Evolutionary conservation across 768 basidiomycete genomes (phyloP), one percentile per base, ranked within the genome.

Genomic region (Lactarius sanguifluus): DNA sequence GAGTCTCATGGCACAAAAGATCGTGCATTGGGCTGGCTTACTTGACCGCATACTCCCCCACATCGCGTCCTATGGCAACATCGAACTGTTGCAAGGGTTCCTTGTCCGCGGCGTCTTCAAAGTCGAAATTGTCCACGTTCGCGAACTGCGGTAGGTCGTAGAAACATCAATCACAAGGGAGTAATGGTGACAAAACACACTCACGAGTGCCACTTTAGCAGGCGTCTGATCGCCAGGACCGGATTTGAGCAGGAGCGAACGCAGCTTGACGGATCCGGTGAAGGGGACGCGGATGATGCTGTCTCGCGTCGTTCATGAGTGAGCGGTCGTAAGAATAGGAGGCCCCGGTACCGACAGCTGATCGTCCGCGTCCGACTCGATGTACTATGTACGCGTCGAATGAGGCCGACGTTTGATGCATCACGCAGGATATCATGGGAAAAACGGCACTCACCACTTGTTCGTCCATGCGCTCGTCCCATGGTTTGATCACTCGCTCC

Each of bases 331-430:
- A 6, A 40, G 52, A 18, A 34, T 10, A 20, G 28, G 50, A 52
- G 6, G 41, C 10, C 57, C 55, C 34, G 28, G 34, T 57, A 67
- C 81, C 71, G 76, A 92, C 92, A 97, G 76, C 76, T 94, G 90
- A 73, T 96, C 94, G 76, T 96, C 95, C 40, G 90, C 90, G 69
- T 97, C 95, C 20, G 92, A 94, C 76, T 94, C 90, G 65, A 95
- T 75, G 67, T 78, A 91, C 94, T 97, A 70, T 15, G 38, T 5
- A 38, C 9, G 40, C 64, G 43, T 23, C 62, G 23, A 28, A 62
- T 54, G 25, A 64, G 20, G 47, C 43, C 7, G 34, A 34, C 34
- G 34, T 34, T 34, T 34, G 34, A 34, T 34, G 9, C 34, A 1
- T 2, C 34, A 30, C 9, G 40, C 61, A 64, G 54, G 38, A 15